Base-by-base conservation (phyloP, 768 basidiomycete genomes). In the Macrolepiota dolichaula region DNA sequence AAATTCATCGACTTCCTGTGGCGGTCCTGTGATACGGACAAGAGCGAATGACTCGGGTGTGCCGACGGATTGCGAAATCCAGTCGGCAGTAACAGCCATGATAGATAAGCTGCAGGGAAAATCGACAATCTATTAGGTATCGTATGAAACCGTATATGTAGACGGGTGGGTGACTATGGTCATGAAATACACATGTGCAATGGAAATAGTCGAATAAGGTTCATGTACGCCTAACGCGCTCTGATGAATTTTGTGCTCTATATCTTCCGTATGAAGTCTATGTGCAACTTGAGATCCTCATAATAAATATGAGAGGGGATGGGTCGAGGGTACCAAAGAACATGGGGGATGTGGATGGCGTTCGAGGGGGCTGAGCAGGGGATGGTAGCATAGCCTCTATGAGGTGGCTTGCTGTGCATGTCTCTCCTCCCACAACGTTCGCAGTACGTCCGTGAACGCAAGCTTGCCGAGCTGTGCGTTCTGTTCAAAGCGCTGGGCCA, bases 401-500 rank as follows among this genome's bases (percentile, higher is more conserved):
- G 10, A 12, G 38, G 59, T 15, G 25, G 29, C 38, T 25, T 32
- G 42, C 19, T 63, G 65, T 25, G 63, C 63, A 35, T 90, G 84
- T 64, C 88, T 82, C 69, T 87, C 79, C 67, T 93, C 90, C 86
- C 88, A 87, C 70, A 96, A 72, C 63, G 82, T 82, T 67, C 88
- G 79, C 64, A 97, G 74, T 32, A 98, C 94, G 69, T 94, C 91
- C 47, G 93, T 91, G 73, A 98, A 96, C 24, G 89, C 96, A 55
- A 88, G 76, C 73, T 94, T 92, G 56, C 96, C 96, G 36, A 90
- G 76, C 52, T 89, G 90, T 2, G 96, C 96, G 69, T 98, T 98
- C 71, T 93, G 88, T 73, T 92, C 89, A 66, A 98, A 97, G 61
- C 94, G 83, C 74, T 95, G 87, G 25, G 88, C 86, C 55, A 94